Conservation (phyloP, 768 basidiomycete species). For the Lactarius tabidus region DNA sequence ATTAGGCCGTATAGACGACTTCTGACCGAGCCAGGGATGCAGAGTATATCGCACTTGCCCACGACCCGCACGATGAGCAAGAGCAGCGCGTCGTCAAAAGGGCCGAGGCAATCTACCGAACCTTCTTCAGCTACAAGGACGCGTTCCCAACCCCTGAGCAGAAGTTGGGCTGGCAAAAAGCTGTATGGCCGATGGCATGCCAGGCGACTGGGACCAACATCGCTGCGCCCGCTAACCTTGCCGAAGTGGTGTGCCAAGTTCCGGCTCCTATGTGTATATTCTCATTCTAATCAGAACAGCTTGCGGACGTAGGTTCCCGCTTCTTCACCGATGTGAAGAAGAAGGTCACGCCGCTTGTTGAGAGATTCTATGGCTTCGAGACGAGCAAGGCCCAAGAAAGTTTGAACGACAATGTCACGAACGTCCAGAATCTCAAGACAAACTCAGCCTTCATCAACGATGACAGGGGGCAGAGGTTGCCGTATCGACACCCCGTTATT, state of each 20-base stretch:
- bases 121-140: constrained; percentile 13
- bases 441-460: constrained; percentile 5
- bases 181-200: constrained; percentile 17
- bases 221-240: not conserved
- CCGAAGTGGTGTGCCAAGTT: constrained; percentile 7
- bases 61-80: constrained; percentile 5
- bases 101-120: constrained; percentile 15
- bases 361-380: constrained; percentile 15
- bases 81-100: not conserved
- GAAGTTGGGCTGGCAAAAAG: constrained; percentile 3
- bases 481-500: constrained; percentile 16
- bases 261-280: not conserved
- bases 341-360: constrained; percentile 15
- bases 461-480: not conserved
- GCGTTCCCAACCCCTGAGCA: constrained; percentile 17
- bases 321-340: constrained; percentile 13
- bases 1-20: constrained; percentile 3
- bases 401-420: constrained; percentile 7
- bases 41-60: not conserved
- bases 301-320: not conserved
- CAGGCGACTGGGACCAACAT: constrained; percentile 5
- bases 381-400: constrained; percentile 14
- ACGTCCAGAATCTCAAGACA: constrained; percentile 9
- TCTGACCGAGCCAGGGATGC: constrained; percentile 15
- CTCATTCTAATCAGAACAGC: not conserved